Evolutionary conservation across 2,329 filamentous ascomycete genomes (phyloP).

Genomic region (Dactylellina cionopaga): DNA sequence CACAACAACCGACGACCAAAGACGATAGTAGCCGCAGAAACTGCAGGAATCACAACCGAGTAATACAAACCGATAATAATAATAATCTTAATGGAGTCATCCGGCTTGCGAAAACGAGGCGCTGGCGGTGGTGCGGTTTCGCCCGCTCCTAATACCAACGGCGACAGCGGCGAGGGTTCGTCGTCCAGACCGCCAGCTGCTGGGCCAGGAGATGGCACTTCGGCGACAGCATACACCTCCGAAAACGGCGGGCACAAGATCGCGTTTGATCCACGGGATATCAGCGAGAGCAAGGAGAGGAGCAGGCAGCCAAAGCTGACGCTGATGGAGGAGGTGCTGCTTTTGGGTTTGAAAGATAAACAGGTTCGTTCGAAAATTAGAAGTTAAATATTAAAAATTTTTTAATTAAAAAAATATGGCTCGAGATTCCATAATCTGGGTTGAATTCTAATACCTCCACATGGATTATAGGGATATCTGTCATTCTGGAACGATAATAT

Average conservation of each 20-base stretch:
- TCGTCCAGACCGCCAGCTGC: constrained; percentile 69
- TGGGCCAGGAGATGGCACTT: constrained; percentile 70
- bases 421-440: background rate
- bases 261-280: constrained; percentile 94
- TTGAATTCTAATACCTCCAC: background rate
- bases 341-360: constrained; percentile 97
- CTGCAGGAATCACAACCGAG: background rate
- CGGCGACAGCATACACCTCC: constrained; percentile 80
- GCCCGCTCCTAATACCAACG: constrained; percentile 72
- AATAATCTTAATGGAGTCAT: constrained; percentile 45
- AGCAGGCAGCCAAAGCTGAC: constrained; percentile 98
- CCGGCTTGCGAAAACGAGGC: constrained; percentile 63
- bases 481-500: constrained; percentile 99
- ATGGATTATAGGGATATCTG: constrained; percentile 78
- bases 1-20: background rate
- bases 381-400: too few species aligned
- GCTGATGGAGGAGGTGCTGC: constrained; percentile 96
- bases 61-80: constrained; percentile 3
- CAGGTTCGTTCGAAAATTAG: constrained; percentile 73
- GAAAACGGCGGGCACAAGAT: constrained; percentile 74
- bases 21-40: too few species aligned
- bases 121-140: constrained; percentile 71
- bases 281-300: constrained; percentile 94
- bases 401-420: background rate
- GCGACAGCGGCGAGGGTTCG: constrained; percentile 73